Percentiles rank a stretch among this genome's conserved stretches.
phyloP scores from a whole-genome alignment of 2,329 filamentous ascomycete species.

The Chrysoporthe deuterocubensis region DNA sequence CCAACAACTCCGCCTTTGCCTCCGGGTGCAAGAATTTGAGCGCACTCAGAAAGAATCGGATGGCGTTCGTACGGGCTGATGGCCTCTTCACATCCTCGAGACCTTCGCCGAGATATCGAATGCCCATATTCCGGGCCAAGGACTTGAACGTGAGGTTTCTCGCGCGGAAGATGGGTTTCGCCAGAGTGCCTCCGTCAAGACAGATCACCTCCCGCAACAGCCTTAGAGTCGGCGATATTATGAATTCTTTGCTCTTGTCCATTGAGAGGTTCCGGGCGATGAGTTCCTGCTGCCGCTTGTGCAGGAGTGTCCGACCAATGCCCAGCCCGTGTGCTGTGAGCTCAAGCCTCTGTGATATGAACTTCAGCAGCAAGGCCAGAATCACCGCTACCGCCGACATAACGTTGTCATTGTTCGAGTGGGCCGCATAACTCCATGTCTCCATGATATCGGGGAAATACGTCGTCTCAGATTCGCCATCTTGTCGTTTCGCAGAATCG shows the following conservation, averaged over 20 bases:
- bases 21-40: constrained; percentile 77
- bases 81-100: constrained; percentile 71
- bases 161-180: constrained; percentile 76
- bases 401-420: constrained; percentile 78
- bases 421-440: constrained; percentile 82
- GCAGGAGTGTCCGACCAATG: constrained; percentile 80
- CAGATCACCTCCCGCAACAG: constrained; percentile 83
- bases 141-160: constrained; percentile 80
- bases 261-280: constrained; percentile 78
- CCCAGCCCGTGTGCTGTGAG: constrained; percentile 75
- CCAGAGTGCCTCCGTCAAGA: constrained; percentile 83
- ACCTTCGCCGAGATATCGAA: constrained; percentile 63
- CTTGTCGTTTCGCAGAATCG: constrained; percentile 55
- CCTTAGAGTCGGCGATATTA: constrained; percentile 87
- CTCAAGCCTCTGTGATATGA: constrained; percentile 74
- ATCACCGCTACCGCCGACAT: constrained; percentile 81
- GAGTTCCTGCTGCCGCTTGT: constrained; percentile 79
- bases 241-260: constrained; percentile 80
- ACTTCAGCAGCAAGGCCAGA: constrained; percentile 79
- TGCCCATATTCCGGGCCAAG: constrained; percentile 77
- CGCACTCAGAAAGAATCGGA: constrained; percentile 79
- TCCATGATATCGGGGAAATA: constrained; percentile 82
- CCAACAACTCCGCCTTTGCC: constrained; percentile 81
- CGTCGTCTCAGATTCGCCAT: constrained; percentile 60
- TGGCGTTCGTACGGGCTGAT: constrained; percentile 80